Evolutionary conservation across 805 yeast species (phyloP).

Genomic region (Nakazawaea laoshanensis): DNA sequence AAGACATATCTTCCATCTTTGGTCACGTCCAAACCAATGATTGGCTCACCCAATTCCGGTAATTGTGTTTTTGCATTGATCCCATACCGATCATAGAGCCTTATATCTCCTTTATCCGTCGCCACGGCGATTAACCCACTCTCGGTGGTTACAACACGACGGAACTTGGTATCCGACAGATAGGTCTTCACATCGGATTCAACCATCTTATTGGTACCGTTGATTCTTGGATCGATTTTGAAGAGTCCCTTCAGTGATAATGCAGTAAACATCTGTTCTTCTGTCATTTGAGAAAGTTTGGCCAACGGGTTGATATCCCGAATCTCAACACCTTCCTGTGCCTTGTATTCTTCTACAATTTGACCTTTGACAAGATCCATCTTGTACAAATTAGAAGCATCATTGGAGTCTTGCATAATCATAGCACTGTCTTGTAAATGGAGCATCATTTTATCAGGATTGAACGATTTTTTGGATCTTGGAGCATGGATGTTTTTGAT

Average conservation of each 20-base stretch:
- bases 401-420: slow-evolving; percentile 49
- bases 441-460: slow-evolving; percentile 44
- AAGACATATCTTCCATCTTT: slow-evolving; percentile 76
- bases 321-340: slow-evolving; percentile 38
- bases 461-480: slow-evolving; percentile 33
- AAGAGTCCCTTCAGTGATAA: slow-evolving; percentile 58
- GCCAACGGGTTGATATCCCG: slow-evolving; percentile 59
- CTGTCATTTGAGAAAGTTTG: slow-evolving; percentile 67
- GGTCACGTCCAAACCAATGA: slow-evolving; percentile 60
- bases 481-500: slow-evolving; percentile 50
- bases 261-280: slow-evolving; percentile 70
- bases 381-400: slow-evolving; percentile 42
- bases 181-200: slow-evolving; percentile 45
- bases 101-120: slow-evolving; percentile 64
- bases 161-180: slow-evolving; percentile 46
- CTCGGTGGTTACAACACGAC: slow-evolving; percentile 62
- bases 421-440: slow-evolving; percentile 67
- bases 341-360: slow-evolving; percentile 80
- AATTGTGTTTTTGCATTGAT: slow-evolving; percentile 67
- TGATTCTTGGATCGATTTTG: slow-evolving; percentile 72
- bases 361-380: slow-evolving; percentile 78
- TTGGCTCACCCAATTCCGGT: slow-evolving; percentile 77
- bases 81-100: slow-evolving; percentile 67
- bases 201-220: slow-evolving; percentile 45
- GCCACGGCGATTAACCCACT: slow-evolving; percentile 72